Conservation (phyloP, 2,329 filamentous ascomycete species). For the Aspergillus felis region DNA sequence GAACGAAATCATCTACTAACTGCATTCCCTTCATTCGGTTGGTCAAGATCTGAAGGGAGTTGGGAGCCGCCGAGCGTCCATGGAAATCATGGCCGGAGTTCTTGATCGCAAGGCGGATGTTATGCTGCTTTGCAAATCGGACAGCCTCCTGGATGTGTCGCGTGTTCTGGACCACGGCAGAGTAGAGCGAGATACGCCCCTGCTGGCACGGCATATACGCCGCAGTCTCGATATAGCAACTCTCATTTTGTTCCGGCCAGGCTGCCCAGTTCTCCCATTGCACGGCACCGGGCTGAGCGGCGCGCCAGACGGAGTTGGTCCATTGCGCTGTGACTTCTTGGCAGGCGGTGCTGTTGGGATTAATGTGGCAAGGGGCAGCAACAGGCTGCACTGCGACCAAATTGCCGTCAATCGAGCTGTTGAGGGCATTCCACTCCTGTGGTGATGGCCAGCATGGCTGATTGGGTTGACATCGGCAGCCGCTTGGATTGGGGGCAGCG, state of each 20-base stretch:
- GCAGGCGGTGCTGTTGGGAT: slow-evolving; percentile 11
- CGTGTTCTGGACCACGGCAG: slow-evolving; percentile 28
- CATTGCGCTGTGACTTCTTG: slow-evolving; percentile 12
- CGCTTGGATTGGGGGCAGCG: background rate
- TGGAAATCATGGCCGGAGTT: slow-evolving; percentile 29
- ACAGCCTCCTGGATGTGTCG: slow-evolving; percentile 37
- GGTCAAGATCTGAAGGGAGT: slow-evolving; percentile 27
- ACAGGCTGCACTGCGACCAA: slow-evolving; percentile 33
- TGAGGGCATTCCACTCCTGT: slow-evolving; percentile 34
- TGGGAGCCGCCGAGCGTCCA: slow-evolving; percentile 26
- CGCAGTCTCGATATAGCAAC: slow-evolving; percentile 32
- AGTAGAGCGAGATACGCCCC: slow-evolving; percentile 37
- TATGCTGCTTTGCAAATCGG: slow-evolving; percentile 29
- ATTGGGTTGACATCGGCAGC: slow-evolving; percentile 24
- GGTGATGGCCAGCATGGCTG: slow-evolving; percentile 38
- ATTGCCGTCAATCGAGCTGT: slow-evolving; percentile 34
- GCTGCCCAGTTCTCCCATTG: slow-evolving; percentile 40
- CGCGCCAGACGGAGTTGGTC: slow-evolving; percentile 34
- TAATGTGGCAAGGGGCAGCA: slow-evolving; percentile 29
- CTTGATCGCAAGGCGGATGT: slow-evolving; percentile 24
- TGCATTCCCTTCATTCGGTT: slow-evolving; percentile 10
- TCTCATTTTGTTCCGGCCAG: slow-evolving; percentile 33
- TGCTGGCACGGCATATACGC: slow-evolving; percentile 25
- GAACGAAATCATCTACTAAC: slow-evolving; percentile 5
- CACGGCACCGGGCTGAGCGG: slow-evolving; percentile 32